Conservation (phyloP, 2,329 filamentous ascomycete species). For the Fusarium subglutinans region DNA sequence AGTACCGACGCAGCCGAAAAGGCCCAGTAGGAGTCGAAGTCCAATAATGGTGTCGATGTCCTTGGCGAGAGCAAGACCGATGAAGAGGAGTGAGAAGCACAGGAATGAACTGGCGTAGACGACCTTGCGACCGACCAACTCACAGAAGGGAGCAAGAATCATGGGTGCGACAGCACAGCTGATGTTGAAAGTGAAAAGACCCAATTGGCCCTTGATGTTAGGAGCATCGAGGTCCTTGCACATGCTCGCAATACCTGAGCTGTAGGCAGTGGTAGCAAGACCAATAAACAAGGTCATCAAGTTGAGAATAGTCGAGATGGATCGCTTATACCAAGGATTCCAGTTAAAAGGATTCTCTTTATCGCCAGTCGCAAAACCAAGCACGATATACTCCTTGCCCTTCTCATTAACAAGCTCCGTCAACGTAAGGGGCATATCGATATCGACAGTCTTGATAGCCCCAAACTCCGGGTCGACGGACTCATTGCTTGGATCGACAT, state of each 20-base stretch:
- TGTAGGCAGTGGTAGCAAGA: conserved; percentile 34
- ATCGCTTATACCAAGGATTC: conserved; percentile 38
- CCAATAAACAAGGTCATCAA: conserved; percentile 37
- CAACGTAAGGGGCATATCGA: conserved; percentile 33
- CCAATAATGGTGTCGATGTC: conserved; percentile 36
- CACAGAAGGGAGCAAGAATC: conserved; percentile 32
- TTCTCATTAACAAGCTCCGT: conserved; percentile 28
- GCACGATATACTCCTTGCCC: conserved; percentile 34
- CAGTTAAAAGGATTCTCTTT: conserved; percentile 38
- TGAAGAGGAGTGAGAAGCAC: conserved; percentile 35
- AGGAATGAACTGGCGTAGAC: conserved; percentile 32
- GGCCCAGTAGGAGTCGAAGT: conserved; percentile 31
- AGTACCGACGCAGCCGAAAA: conserved; percentile 38
- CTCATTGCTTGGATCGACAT: conserved; percentile 28
- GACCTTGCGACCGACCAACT: conserved; percentile 33
- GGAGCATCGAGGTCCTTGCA: conserved; percentile 23
- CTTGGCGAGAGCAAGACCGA: conserved; percentile 30
- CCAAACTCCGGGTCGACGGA: conserved; percentile 27
- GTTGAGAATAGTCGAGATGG: conserved; percentile 36
- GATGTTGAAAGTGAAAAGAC: conserved; percentile 37
- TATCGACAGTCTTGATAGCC: conserved; percentile 31
- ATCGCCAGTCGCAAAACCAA: conserved; percentile 34
- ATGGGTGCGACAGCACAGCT: conserved; percentile 36
- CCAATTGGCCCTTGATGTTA: conserved; percentile 32
- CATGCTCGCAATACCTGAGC: conserved; percentile 35